A percentile compares a stretch with the other conserved stretches of the same genome.
These are phyloP conservation scores for Thinopyrum elongatum DNA, from an alignment of 176 grass and related monocot genomes.

Conservation along the genomic window DNA sequence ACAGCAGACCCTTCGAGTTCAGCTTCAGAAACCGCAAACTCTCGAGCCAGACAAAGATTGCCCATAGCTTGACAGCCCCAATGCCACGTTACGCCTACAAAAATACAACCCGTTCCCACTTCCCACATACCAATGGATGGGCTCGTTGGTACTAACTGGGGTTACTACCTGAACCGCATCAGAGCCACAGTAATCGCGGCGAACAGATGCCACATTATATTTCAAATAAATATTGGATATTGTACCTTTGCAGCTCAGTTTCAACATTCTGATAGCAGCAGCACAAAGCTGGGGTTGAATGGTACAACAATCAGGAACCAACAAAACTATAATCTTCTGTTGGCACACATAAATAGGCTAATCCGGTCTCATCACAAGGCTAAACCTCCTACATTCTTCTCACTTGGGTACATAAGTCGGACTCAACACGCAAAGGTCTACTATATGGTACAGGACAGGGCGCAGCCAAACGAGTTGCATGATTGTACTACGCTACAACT, in stretches of 20 bases:
- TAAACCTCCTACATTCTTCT: neutral
- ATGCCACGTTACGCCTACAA: neutral
- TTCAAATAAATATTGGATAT: neutral
- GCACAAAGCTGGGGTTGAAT: neutral
- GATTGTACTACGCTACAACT: conserved; percentile 2
- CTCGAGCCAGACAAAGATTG: neutral
- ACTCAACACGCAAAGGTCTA: neutral
- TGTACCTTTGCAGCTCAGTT: neutral
- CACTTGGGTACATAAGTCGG: neutral
- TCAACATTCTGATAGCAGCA: neutral
- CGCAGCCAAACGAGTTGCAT: conserved; percentile 8
- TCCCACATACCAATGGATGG: neutral
- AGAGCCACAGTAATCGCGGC: neutral
- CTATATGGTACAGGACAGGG: neutral
- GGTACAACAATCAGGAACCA: conserved; percentile 11
- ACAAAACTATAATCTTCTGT: neutral
- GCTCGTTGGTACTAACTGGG: too few relatives aligned
- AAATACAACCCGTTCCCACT: neutral
- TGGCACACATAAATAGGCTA: conserved; percentile 18
- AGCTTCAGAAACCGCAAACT: neutral
- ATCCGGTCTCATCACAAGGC: neutral
- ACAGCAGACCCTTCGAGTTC: neutral
- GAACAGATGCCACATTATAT: neutral
- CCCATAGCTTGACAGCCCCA: neutral
- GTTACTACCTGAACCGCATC: neutral